Evolutionary conservation across 2,329 filamentous ascomycete genomes (phyloP), one percentile per base, ranked within the genome.

Genomic region (Penicillium sp.): DNA sequence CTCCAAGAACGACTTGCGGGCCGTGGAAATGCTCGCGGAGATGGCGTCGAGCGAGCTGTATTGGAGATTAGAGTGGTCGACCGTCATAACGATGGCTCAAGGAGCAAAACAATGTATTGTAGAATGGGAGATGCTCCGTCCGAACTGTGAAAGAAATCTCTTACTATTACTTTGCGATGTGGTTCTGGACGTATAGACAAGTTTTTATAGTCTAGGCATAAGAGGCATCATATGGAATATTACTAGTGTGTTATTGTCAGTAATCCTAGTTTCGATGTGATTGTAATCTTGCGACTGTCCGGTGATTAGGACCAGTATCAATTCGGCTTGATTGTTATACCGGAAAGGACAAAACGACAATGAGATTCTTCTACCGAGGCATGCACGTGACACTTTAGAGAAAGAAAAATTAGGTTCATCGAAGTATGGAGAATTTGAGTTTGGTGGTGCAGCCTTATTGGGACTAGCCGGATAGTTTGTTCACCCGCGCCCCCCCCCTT

Each of bases 1-100:
- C 19, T 90, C 84, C 66, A 83, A 82, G 77, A 91, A 98, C 16
- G 88, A 86, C 50, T 80, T 77, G 69, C 87, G 87, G 43, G 89
- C 77, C 6, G 78, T 82, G 55, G 84, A 80, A 69, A 87, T 84
- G 44, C 83, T 82, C 57, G 73, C 73, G 13, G 86, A 76, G 71
- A 96, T 91, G 43, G 82, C 79, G 54, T 90, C 86, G 48, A 90
- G 71, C 2, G 87, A 73, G 2, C 90, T 93, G 52, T 79, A 75
- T 74, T 84, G 75, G 65, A 90, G 86, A 5, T 70, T 59, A 26
- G 75, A 74, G 48, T 35, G 31, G 31, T 35, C 14, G 31, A 2
- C 13, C 31, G 14, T 35, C 31, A 35, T 16, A 35, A 10, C 2
- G 27, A 3, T 35, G 14, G 13, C 31, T 5, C 2, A 35, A 35